A percentile compares a stretch with the other conserved stretches of the same genome.
These are phyloP conservation scores for Funneliformis caledonium DNA, from an alignment of 371 early-diverging fungal species.

Conservation along the genomic window DNA sequence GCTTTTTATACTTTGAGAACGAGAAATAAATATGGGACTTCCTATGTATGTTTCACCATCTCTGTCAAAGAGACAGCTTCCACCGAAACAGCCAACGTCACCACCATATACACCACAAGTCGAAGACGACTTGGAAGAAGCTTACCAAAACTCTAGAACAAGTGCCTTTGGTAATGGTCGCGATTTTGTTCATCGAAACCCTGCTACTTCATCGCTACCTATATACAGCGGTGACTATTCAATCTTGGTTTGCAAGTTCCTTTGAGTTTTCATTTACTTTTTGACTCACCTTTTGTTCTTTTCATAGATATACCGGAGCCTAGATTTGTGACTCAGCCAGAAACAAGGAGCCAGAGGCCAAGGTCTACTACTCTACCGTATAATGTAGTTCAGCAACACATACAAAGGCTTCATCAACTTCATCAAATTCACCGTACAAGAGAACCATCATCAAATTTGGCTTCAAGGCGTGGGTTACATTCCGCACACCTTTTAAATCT, in stretches of 20 bases:
- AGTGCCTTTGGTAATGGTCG: slow-evolving; percentile 35
- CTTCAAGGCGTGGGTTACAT: slow-evolving; percentile 31
- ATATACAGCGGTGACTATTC: background rate
- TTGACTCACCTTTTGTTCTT: too few relatives aligned
- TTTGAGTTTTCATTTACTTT: too few relatives aligned
- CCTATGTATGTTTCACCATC: slow-evolving; percentile 38
- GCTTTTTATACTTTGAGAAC: too few relatives aligned
- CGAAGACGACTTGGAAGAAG: background rate
- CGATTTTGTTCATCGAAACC: slow-evolving; percentile 19
- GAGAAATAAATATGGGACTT: slow-evolving; percentile 21
- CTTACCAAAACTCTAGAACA: slow-evolving; percentile 22
- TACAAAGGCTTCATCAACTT: slow-evolving; percentile 32
- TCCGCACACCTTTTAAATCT: slow-evolving; percentile 24
- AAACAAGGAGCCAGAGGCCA: background rate
- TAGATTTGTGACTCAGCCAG: background rate
- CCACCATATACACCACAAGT: slow-evolving; percentile 4
- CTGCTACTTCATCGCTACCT: background rate
- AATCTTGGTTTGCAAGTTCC: too few relatives aligned
- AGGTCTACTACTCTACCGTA: slow-evolving; percentile 3
- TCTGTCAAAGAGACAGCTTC: slow-evolving; percentile 26
- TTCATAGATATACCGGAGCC: slow-evolving; percentile 28
- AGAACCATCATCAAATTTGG: slow-evolving; percentile 30
- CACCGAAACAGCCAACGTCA: slow-evolving; percentile 12
- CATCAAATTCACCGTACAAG: slow-evolving; percentile 35
- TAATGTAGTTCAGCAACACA: slow-evolving; percentile 26